Conservation (phyloP, 2,329 filamentous ascomycete species). For the Uncinocarpus reesii region DNA sequence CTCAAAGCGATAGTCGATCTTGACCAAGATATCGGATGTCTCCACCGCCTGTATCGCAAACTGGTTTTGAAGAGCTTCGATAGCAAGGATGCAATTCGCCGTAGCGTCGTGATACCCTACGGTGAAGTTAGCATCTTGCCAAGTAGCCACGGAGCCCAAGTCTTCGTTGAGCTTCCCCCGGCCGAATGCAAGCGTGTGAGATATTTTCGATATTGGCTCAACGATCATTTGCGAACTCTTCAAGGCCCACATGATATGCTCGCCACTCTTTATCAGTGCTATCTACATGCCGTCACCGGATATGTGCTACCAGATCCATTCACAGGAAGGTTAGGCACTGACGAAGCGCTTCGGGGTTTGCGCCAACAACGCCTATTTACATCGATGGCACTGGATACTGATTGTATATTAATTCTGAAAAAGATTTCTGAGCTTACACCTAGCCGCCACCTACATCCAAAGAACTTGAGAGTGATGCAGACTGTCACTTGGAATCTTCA, state of each 20-base stretch:
- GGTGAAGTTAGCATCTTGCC: slow-evolving; percentile 15
- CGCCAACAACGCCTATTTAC: slow-evolving; percentile 15
- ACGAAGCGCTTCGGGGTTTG: slow-evolving; percentile 24
- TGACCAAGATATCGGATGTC: slow-evolving; percentile 20
- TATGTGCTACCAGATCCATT: slow-evolving; percentile 24
- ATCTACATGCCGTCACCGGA: slow-evolving; percentile 28
- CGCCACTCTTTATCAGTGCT: slow-evolving; percentile 21
- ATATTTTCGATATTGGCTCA: slow-evolving; percentile 19
- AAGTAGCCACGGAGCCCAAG: slow-evolving; percentile 15
- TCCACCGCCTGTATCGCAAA: slow-evolving; percentile 21
- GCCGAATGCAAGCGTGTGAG: slow-evolving; percentile 12
- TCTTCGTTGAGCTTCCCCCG: slow-evolving; percentile 15
- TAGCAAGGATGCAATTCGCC: slow-evolving; percentile 5
- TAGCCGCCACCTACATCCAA: slow-evolving; percentile 22
- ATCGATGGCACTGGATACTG: slow-evolving; percentile 14
- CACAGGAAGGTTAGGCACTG: slow-evolving; percentile 24
- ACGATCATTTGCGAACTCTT: slow-evolving; percentile 20
- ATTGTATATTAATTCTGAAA: slow-evolving; percentile 16
- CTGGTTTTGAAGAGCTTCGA: slow-evolving; percentile 18
- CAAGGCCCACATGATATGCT: slow-evolving; percentile 17
- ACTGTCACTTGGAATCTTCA: slow-evolving; percentile 19
- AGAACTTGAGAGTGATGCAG: slow-evolving; percentile 20
- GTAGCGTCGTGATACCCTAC: slow-evolving; percentile 22
- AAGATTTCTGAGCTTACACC: slow-evolving; percentile 23
- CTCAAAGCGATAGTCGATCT: slow-evolving; percentile 16